Conservation (phyloP, 371 early-diverging fungal species). For the Syncephalastrum racemosum region DNA sequence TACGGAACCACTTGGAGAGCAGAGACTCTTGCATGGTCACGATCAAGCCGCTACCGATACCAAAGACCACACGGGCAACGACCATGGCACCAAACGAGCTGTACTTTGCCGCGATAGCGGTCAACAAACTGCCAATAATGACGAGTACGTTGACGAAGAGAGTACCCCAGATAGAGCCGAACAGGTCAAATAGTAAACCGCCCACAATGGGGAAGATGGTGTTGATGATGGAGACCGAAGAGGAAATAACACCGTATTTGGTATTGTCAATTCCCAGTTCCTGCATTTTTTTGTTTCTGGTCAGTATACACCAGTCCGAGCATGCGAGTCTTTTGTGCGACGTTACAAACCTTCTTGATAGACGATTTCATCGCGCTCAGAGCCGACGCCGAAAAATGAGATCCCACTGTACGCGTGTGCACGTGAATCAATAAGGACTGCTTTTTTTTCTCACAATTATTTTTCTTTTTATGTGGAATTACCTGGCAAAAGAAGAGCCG, state of each 20-base stretch:
- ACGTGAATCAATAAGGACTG: background rate
- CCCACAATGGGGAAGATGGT: slow-evolving; percentile 55
- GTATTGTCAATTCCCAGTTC: slow-evolving; percentile 46
- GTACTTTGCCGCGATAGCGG: slow-evolving; percentile 44
- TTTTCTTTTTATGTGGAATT: slow-evolving; percentile 3
- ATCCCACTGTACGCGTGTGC: slow-evolving; percentile 15
- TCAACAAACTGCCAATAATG: slow-evolving; percentile 45
- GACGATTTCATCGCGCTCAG: slow-evolving; percentile 39
- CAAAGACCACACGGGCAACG: slow-evolving; percentile 52
- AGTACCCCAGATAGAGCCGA: slow-evolving; percentile 53
- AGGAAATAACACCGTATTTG: slow-evolving; percentile 52
- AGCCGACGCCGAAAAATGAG: slow-evolving; percentile 23
- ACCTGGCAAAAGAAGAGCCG: slow-evolving; percentile 44
- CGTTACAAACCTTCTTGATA: slow-evolving; percentile 21
- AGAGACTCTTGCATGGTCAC: slow-evolving; percentile 62
- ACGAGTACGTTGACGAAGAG: slow-evolving; percentile 41
- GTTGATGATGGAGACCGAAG: slow-evolving; percentile 52
- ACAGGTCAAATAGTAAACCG: slow-evolving; percentile 50
- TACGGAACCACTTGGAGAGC: slow-evolving; percentile 59
- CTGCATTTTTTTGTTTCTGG: slow-evolving; percentile 12
- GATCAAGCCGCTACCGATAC: slow-evolving; percentile 55
- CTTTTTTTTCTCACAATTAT: background rate
- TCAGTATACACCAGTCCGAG: slow-evolving; percentile 10
- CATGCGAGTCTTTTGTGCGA: background rate
- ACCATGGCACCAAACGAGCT: slow-evolving; percentile 44